Evolutionary conservation across 2,329 filamentous ascomycete genomes (phyloP).

Genomic region (Exophiala alcalophila): DNA sequence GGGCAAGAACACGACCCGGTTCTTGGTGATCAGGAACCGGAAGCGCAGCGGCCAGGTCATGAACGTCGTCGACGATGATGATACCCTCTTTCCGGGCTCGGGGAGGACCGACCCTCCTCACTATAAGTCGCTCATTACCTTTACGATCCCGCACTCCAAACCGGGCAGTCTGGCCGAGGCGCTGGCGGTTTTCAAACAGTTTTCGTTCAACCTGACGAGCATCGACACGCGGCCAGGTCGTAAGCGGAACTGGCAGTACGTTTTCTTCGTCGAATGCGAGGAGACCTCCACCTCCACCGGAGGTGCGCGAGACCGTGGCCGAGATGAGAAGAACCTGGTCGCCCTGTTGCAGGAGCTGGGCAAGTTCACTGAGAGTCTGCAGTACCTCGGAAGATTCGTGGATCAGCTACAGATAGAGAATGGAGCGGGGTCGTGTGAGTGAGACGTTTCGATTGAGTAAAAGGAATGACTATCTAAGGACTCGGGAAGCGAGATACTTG

Average conservation of each 20-base stretch:
- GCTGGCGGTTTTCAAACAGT: constrained; percentile 71
- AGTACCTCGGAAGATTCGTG: constrained; percentile 29
- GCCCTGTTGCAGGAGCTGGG: constrained; percentile 36
- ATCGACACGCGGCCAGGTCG: constrained; percentile 73
- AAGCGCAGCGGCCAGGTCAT: constrained; percentile 17
- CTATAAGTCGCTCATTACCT: constrained; percentile 72
- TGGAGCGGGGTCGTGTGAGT: background rate
- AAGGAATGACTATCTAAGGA: constrained; percentile 20
- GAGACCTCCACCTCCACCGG: constrained; percentile 3
- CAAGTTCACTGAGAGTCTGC: constrained; percentile 39
- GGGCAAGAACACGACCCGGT: constrained; percentile 47
- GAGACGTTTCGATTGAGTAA: background rate
- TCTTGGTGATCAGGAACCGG: constrained; percentile 41
- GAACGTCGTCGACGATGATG: too few species aligned
- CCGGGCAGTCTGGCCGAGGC: constrained; percentile 82
- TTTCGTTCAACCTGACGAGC: constrained; percentile 77
- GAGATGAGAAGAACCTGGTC: constrained; percentile 26
- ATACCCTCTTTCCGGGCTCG: too few species aligned
- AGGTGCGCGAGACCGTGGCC: constrained; percentile 31
- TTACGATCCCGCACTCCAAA: constrained; percentile 72
- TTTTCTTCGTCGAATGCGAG: constrained; percentile 91
- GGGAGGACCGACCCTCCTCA: constrained; percentile 23
- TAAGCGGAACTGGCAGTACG: constrained; percentile 68
- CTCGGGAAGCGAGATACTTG: too few species aligned
- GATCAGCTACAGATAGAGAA: constrained; percentile 19